Conservation (phyloP, 2,329 filamentous ascomycete genomes). For the Fusarium musae region DNA sequence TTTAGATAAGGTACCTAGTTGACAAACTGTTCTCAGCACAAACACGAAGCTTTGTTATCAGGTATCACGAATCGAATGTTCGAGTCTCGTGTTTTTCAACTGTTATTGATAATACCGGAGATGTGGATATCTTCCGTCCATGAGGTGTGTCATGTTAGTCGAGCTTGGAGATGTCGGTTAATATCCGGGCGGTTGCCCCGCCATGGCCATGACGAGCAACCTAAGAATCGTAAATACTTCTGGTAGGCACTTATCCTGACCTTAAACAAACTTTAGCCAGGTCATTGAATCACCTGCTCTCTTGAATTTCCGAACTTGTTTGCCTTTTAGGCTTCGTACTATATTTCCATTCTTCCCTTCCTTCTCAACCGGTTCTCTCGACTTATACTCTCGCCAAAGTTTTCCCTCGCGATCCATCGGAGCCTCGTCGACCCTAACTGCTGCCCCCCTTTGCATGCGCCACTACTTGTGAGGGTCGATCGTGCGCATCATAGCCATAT, state of each 20-base stretch:
- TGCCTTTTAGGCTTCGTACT: constrained; percentile 13
- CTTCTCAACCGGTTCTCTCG: constrained; percentile 11
- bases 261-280: constrained; percentile 34
- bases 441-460: constrained; percentile 42
- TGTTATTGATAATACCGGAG: neutral
- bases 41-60: neutral
- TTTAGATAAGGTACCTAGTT: neutral
- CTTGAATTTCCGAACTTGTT: constrained; percentile 20
- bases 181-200: constrained; percentile 45
- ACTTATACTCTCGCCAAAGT: neutral
- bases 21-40: neutral
- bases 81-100: neutral
- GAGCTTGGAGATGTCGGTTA: constrained; percentile 6
- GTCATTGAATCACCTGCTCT: constrained; percentile 31
- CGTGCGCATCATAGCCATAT: constrained; percentile 36
- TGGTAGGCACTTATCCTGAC: constrained; percentile 36
- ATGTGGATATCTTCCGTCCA: neutral
- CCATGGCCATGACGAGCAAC: constrained; percentile 34
- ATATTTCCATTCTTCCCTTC: constrained; percentile 14
- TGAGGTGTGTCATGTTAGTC: neutral
- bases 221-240: neutral
- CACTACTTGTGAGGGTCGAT: constrained; percentile 28
- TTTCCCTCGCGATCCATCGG: constrained; percentile 14
- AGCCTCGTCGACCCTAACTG: constrained; percentile 21
- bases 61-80: neutral